Percentiles rank a stretch among this genome's conserved stretches.
Conservation (phyloP, 2,329 filamentous ascomycete genomes). For the Chrysoporthe puriensis region DNA sequence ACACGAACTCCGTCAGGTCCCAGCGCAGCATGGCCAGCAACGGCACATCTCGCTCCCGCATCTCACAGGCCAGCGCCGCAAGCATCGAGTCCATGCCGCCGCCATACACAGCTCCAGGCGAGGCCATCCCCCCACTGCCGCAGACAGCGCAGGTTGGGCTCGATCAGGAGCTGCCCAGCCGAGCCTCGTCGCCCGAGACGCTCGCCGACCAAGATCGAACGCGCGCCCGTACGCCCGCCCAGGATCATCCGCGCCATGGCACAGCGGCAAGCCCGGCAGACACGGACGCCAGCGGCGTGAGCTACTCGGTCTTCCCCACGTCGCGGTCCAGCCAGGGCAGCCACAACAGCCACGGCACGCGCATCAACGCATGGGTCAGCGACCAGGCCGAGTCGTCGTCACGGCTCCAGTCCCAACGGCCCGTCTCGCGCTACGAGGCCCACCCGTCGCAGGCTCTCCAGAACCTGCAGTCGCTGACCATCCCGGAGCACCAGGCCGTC, state of each 20-base stretch:
- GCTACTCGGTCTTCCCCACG: slow-evolving; percentile 9
- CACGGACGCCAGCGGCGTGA: slow-evolving; percentile 6
- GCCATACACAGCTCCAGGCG: slow-evolving; percentile 17
- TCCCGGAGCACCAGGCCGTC: slow-evolving; percentile 25
- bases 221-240: not conserved
- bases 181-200: slow-evolving; percentile 14
- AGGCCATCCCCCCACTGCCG: slow-evolving; percentile 6
- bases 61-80: slow-evolving; percentile 9
- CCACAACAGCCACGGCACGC: slow-evolving; percentile 11
- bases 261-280: slow-evolving; percentile 6
- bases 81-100: slow-evolving; percentile 20
- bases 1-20: not conserved
- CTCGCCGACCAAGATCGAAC: not conserved
- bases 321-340: slow-evolving; percentile 2
- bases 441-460: slow-evolving; percentile 18
- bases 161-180: not conserved
- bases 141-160: slow-evolving; percentile 2
- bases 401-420: slow-evolving; percentile 12
- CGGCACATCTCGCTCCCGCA: slow-evolving; percentile 10
- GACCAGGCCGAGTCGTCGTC: slow-evolving; percentile 13
- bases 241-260: not conserved
- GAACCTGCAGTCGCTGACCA: slow-evolving; percentile 18
- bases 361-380: slow-evolving; percentile 20
- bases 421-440: slow-evolving; percentile 11
- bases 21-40: slow-evolving; percentile 16